Base-by-base conservation (phyloP, 2,329 filamentous ascomycete genomes). In the Plectosphaerella cucumerina region DNA sequence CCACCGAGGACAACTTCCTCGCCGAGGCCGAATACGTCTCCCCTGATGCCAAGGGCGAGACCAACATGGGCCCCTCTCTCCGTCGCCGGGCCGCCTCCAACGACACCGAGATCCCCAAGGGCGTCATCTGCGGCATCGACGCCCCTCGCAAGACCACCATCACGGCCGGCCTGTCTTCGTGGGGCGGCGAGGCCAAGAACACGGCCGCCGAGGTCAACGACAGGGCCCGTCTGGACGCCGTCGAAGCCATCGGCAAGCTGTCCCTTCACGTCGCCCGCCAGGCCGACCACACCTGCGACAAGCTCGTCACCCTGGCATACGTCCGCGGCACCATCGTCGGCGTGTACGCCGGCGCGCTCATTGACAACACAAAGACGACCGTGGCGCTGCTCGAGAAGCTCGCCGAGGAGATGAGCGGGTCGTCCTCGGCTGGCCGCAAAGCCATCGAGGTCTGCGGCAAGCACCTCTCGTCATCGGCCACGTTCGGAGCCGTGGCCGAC, bases 11-110 rank as follows among this genome's bases (percentile, higher is more conserved):
- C 45, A 51, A 51, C 33, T 48, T 42, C 33, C 45, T 51, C 9
- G 35, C 39, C n/a, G 45, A 51, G 12, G 18, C 45, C 17, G 45
- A 35, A 9, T 48, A 51, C 31, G 45, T 51, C 18, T 20, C 35
- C 20, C 45, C 50, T 17, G 50, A 51, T 43, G 50, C 46, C 26
- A 48, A 44, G 39, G 46, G 41, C 15, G 44, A 46, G 44, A 46
- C 20, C 43, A 44, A 44, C 20, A 23, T 44, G 21, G 43, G 43
- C 12, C 20, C 43, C 18, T 33, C 44, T 14, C 26, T 20, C n/a
- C 44, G 44, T 46, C 44, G 23, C 23, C 23, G 23, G 39, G 39
- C n/a, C 39, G 39, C 17, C 23, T 11, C 26, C 22, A 46, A 34
- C 44, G 44, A 46, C 12, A 46, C 44, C 8, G 43, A 23, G 9